Evolutionary conservation across 495 filamentous ascomycete genomes (phyloP).

Genomic region (Talaromyces stipitatus): DNA sequence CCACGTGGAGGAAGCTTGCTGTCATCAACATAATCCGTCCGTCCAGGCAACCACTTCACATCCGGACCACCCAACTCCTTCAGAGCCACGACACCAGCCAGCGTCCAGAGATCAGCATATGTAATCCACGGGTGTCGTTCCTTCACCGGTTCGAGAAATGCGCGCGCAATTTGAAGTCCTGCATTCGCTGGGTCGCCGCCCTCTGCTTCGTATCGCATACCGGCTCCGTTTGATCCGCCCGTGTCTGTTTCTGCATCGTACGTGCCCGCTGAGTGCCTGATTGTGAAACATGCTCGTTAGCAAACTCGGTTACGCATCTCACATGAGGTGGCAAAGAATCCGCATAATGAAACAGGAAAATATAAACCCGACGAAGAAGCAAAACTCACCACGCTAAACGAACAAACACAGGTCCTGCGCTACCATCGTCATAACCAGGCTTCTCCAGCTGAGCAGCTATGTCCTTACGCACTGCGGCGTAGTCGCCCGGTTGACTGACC

Average conservation of each 20-base stretch:
- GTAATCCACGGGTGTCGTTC: constrained; percentile 52
- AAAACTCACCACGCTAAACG: constrained; percentile 50
- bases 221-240: constrained; percentile 55
- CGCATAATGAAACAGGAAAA: background rate
- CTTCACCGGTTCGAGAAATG: constrained; percentile 55
- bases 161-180: constrained; percentile 53
- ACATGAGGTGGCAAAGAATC: constrained; percentile 1
- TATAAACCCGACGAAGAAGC: constrained; percentile 9
- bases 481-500: constrained; percentile 33
- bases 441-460: constrained; percentile 48
- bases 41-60: constrained; percentile 45
- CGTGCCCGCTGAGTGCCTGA: constrained; percentile 52
- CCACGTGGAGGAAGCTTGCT: constrained; percentile 49
- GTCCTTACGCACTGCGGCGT: constrained; percentile 45
- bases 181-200: constrained; percentile 58
- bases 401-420: constrained; percentile 53
- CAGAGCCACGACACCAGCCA: constrained; percentile 52
- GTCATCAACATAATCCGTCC: constrained; percentile 52
- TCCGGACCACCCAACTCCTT: constrained; percentile 50
- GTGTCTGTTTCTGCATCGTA: constrained; percentile 52
- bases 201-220: constrained; percentile 58
- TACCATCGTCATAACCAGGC: constrained; percentile 56
- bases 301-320: background rate
- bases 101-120: constrained; percentile 56
- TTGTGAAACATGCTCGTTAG: constrained; percentile 8